Percentiles rank a stretch among this genome's conserved stretches.
These are phyloP conservation scores for Nigrograna mackinnonii DNA, from an alignment of 2,329 filamentous ascomycete genomes.

Conservation along the genomic window DNA sequence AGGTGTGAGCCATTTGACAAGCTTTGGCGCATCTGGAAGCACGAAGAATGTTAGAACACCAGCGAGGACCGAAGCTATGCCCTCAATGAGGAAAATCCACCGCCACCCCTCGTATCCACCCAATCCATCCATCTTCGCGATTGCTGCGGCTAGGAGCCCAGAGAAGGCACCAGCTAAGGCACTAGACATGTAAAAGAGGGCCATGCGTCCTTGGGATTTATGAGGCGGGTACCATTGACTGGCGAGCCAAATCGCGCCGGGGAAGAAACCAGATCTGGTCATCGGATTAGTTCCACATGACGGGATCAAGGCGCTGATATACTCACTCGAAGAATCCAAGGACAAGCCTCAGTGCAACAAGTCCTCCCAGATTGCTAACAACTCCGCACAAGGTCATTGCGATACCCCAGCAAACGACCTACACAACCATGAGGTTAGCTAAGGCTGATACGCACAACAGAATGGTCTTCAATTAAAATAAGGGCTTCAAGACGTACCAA, in stretches of 20 bases:
- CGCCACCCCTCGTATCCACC: constrained; percentile 44
- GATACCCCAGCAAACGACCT: no score
- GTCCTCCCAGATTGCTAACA: constrained; percentile 50
- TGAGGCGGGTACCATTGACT: constrained; percentile 41
- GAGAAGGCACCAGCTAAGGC: constrained; percentile 47
- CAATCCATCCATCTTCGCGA: constrained; percentile 64
- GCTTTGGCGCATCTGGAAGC: constrained; percentile 52
- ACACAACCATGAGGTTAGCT: no score
- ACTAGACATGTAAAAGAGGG: constrained; percentile 45
- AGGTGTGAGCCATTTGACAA: constrained; percentile 35
- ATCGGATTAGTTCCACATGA: no score
- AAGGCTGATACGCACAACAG: no score
- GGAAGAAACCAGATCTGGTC: constrained; percentile 35
- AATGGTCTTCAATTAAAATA: no score
- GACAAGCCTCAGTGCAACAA: constrained; percentile 51
- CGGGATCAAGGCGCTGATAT: no score
- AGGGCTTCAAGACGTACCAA: no score
- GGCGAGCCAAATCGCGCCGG: constrained; percentile 39
- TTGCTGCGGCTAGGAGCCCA: constrained; percentile 50
- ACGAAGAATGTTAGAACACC: constrained; percentile 55
- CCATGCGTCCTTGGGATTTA: constrained; percentile 46
- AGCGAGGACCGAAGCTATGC: constrained; percentile 26
- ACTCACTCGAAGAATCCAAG: constrained; percentile 39
- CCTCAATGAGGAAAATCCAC: constrained; percentile 37
- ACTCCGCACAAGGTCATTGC: no score